phyloP scores from a whole-genome alignment of 2,329 filamentous ascomycete genomes.

The Leptographium wingfieldii region DNA sequence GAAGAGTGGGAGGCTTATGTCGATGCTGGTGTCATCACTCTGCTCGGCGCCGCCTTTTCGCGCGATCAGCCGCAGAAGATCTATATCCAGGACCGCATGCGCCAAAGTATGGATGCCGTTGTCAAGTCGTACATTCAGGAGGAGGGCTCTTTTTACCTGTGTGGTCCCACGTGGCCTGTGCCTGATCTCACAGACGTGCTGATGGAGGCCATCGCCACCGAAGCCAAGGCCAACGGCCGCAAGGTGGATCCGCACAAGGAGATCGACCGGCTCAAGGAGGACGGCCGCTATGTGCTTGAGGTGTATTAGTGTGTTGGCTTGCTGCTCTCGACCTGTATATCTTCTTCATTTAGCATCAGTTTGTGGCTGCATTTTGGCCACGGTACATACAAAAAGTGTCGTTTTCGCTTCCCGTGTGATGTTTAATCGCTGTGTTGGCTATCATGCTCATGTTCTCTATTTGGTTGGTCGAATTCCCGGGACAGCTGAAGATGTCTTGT shows the following conservation, averaged over 20 bases:
- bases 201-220: constrained; percentile 74
- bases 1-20: constrained; percentile 99
- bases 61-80: constrained; percentile 97
- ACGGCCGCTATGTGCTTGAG: constrained; percentile 85
- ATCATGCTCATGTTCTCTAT: neutral
- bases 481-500: too few species aligned
- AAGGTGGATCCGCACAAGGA: constrained; percentile 80
- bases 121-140: constrained; percentile 75
- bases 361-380: neutral
- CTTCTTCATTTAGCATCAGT: neutral
- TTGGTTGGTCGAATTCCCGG: too few species aligned
- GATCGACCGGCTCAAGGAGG: constrained; percentile 96
- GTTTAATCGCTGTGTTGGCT: neutral
- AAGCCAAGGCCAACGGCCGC: constrained; percentile 57
- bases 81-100: constrained; percentile 98
- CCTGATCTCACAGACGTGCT: constrained; percentile 91
- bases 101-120: constrained; percentile 72
- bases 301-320: constrained; percentile 53
- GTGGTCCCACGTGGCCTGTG: constrained; percentile 95
- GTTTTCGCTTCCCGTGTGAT: neutral
- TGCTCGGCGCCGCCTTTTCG: constrained; percentile 87
- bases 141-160: constrained; percentile 91
- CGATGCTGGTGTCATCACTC: constrained; percentile 86
- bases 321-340: neutral
- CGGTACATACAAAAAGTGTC: neutral